These are phyloP conservation scores for Lojkania enalia DNA, from an alignment of 2,329 filamentous ascomycete genomes.

Conservation along the genomic window DNA sequence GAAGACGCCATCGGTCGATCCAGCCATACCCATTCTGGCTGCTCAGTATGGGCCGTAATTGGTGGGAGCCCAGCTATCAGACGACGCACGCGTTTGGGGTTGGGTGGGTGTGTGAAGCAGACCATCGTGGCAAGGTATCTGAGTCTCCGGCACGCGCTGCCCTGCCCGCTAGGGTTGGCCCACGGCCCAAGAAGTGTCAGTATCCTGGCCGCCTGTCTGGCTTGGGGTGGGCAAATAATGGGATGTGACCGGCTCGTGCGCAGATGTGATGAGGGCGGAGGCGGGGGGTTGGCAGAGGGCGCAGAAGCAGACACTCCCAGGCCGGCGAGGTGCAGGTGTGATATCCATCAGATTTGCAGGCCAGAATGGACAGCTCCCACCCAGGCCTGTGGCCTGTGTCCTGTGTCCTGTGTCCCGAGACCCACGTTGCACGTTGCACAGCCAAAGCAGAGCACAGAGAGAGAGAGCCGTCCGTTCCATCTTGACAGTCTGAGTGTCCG, in stretches of 20 bases:
- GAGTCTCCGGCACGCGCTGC: not conserved
- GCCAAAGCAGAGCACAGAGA: not conserved
- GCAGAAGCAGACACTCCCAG: too few relatives aligned
- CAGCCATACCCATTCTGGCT: conserved; percentile 19
- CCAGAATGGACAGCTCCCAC: too few relatives aligned
- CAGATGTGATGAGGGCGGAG: not conserved
- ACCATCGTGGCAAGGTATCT: conserved; percentile 9
- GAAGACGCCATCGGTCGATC: conserved; percentile 25
- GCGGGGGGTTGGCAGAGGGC: too few relatives aligned
- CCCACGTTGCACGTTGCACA: conserved; percentile 1
- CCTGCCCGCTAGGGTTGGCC: conserved; percentile 4
- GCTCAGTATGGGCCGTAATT: conserved; percentile 16
- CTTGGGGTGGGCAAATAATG: not conserved
- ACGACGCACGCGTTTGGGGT: conserved; percentile 13
- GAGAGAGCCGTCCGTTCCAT: too few relatives aligned
- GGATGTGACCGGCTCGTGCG: not conserved
- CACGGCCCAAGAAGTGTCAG: not conserved
- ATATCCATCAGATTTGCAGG: too few relatives aligned
- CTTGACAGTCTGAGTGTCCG: too few relatives aligned
- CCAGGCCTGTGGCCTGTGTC: not conserved
- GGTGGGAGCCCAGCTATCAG: conserved; percentile 23
- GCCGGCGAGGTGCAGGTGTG: too few relatives aligned
- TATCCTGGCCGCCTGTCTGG: too few relatives aligned
- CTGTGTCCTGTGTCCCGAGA: conserved; percentile 1
- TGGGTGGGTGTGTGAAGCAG: conserved; percentile 10